Evolutionary conservation across 805 yeast species (phyloP).

Genomic region (Barnettozyma wickerhamii): DNA sequence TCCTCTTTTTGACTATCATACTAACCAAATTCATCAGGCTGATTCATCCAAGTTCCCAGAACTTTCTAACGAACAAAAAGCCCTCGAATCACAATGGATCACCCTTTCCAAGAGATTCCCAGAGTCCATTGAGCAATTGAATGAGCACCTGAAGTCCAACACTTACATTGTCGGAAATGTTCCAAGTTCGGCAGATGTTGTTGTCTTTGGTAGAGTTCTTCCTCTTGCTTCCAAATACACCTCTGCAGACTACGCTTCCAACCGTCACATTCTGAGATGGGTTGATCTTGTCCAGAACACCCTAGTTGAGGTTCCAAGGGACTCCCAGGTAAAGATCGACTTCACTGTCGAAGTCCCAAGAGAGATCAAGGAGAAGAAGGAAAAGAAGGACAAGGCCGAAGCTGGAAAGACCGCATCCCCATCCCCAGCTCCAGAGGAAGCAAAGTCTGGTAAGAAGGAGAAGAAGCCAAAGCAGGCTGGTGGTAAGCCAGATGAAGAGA

Average conservation of each 20-base stretch:
- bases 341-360: constrained; percentile 64
- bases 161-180: constrained; percentile 68
- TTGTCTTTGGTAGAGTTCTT: constrained; percentile 60
- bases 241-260: constrained; percentile 47
- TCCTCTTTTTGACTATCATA: too few relatives aligned
- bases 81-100: constrained; percentile 73
- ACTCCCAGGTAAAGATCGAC: constrained; percentile 53
- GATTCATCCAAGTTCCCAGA: constrained; percentile 23
- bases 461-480: constrained; percentile 34
- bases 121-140: constrained; percentile 51
- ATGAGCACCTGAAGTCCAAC: constrained; percentile 59
- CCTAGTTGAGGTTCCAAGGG: constrained; percentile 48
- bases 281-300: constrained; percentile 78
- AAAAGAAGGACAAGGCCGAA: constrained; percentile 46
- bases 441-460: constrained; percentile 33
- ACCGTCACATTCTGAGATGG: constrained; percentile 93
- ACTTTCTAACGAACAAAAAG: constrained; percentile 48
- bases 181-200: constrained; percentile 68
- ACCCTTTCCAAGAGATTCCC: constrained; percentile 66
- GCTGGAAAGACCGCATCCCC: constrained; percentile 20
- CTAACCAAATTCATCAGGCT: constrained; percentile 12
- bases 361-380: constrained; percentile 58
- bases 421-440: constrained; percentile 24
- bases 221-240: constrained; percentile 57
- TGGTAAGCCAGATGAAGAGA: constrained; percentile 46